Evolutionary conservation across 2,329 filamentous ascomycete genomes (phyloP), one percentile per base, ranked within the genome.

Genomic region (Colletotrichum sojae): DNA sequence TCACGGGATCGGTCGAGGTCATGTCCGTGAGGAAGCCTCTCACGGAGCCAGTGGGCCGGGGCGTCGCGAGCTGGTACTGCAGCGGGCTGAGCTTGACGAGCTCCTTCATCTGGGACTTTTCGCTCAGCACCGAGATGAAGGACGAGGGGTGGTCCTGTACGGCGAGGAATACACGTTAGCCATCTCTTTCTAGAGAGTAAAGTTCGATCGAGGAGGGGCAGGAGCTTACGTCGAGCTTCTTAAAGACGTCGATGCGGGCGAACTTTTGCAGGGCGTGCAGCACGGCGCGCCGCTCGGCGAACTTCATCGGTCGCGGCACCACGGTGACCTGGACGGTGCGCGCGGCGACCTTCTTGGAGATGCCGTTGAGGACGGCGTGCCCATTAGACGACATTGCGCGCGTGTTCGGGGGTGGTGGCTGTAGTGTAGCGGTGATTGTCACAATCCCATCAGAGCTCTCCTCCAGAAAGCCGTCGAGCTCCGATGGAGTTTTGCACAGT

Each of bases 261-360:
- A 85, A 79, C 63, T 81, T 79, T 76, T 88, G 83, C 22, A 90
- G 78, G 31, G 84, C 81, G 51, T 84, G 83, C 40, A 90, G 78
- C 20, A 90, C 81, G 8, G 86, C 86, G 25, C 87, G 85, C 6
- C 88, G 84, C 77, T 90, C 86, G 36, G 82, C 80, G 71, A 90
- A 84, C 54, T 71, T 85, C n/a, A 78, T 73, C 12, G 88, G 88
- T 13, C 82, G 74, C 15, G 88, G 88, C n/a, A 78, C 76, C 20
- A 89, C 87, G 45, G 81, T 82, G 70, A 90, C 73, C 67, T 85
- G 84, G 39, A 89, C 80, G 82, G 78, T 82, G 69, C 71, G 83
- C 12, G 43, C 25, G 2, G 56, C 53, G 13, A 66, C n/a, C 40
- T 66, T 58, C 6, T 46, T 57, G 4, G 69, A 71, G 8, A 72